Evolutionary conservation across 352 stramenopile species (phyloP), one percentile per base, ranked within the genome.

Genomic region (Pythium angustatum): DNA sequence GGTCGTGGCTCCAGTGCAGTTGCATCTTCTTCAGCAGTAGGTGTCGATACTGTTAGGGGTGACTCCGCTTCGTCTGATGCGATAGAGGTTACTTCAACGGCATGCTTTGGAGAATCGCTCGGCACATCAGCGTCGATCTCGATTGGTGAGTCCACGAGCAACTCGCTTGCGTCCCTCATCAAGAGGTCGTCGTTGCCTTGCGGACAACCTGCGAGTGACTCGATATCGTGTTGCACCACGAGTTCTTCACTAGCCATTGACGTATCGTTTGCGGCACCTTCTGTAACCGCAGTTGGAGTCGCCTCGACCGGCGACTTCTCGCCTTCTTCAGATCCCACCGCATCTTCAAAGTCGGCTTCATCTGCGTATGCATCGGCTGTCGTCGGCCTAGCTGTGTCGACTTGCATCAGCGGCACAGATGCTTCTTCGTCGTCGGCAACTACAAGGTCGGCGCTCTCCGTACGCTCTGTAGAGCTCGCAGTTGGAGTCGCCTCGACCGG

Each of bases 361-460:
- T 78, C 77, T 9, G 72, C 73, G 36, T 57, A 69, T 21, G 54
- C 58, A 19, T 79, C 78, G 26, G 51, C 45, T 10, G 52, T 62
- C 17, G 26, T 45, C 33, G 55, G 55, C 26, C 55, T 21, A n/a
- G 30, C 11, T 21, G 21, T 22, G 6, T 54, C 41, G 9, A 10
- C 5, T 27, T 52, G 36, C 8, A 4, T 6, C 10, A 22, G 26
- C 17, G 34, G 15, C 26, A 24, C 11, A 14, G 12, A 27, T 5
- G 47, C 28, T 12, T 27, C 31, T 14, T 27, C 19, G 24, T 56
- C 28, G 11, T 15, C 28, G n/a, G 22, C 12, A 26, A 21, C 4
- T 8, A 11, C 17, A 24, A 14, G 19, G 19, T 47, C 40, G 17
- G n/a, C 12, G 6, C 6, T 27, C 4, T 12, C 40, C n/a, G n/a